Conservation (phyloP, 495 filamentous ascomycete species). For the Cercophora scortea region DNA sequence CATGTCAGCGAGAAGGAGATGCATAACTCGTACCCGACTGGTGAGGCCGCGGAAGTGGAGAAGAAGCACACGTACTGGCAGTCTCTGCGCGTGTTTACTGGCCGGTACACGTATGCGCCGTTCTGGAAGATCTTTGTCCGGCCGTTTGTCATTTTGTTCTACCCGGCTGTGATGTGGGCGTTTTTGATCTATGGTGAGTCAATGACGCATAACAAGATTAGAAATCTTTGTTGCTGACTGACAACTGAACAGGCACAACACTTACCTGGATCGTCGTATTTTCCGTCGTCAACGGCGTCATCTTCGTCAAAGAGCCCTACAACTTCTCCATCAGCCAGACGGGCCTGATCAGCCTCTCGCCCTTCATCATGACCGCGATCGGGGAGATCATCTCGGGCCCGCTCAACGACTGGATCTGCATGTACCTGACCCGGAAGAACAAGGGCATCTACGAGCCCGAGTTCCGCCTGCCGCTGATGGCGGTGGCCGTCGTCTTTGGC, state of each 20-base stretch:
- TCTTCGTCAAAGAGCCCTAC: constrained; percentile 45
- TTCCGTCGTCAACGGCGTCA: constrained; percentile 42
- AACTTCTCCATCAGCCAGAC: constrained; percentile 42
- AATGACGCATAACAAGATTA: no score
- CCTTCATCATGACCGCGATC: constrained; percentile 42
- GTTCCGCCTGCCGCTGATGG: constrained; percentile 43
- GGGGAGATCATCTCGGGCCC: constrained; percentile 42
- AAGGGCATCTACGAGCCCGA: constrained; percentile 48
- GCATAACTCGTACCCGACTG: constrained; percentile 3
- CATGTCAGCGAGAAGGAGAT: constrained; percentile 19
- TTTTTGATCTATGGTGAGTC: constrained; percentile 41
- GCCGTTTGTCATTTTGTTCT: constrained; percentile 44
- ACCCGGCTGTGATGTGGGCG: constrained; percentile 47
- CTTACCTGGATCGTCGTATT: constrained; percentile 48
- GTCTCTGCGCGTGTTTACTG: constrained; percentile 25
- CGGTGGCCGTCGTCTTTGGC: constrained; percentile 35
- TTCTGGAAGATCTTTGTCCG: constrained; percentile 44
- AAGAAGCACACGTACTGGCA: constrained; percentile 26
- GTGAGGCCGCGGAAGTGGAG: neutral
- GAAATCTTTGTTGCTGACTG: neutral
- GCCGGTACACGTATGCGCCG: constrained; percentile 35
- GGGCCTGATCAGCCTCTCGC: constrained; percentile 42
- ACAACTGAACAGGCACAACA: constrained; percentile 21
- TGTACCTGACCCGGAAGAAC: constrained; percentile 40
- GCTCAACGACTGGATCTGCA: constrained; percentile 43